Evolutionary conservation across 768 basidiomycete genomes (phyloP).

Genomic region (Tylopilus balloui): DNA sequence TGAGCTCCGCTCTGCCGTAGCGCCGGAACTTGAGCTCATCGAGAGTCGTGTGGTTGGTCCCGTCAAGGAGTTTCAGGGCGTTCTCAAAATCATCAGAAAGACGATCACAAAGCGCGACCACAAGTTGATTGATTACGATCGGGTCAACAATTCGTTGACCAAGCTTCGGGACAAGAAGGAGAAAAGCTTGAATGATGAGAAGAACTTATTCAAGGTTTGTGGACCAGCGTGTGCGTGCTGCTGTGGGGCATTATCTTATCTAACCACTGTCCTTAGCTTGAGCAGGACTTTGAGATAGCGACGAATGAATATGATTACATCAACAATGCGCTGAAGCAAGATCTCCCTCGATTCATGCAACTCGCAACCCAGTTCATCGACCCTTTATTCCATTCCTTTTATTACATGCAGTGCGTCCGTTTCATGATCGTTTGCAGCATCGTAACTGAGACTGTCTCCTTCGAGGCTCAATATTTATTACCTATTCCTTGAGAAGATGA

Average conservation of each 20-base stretch:
- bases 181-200: conserved; percentile 92
- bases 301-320: conserved; percentile 92
- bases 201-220: conserved; percentile 89
- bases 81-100: conserved; percentile 89
- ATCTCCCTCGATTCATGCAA: conserved; percentile 89
- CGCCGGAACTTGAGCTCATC: conserved; percentile 93
- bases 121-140: conserved; percentile 95
- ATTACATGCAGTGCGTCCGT: conserved; percentile 91
- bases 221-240: not conserved
- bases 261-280: conserved; percentile 48
- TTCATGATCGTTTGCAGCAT: not conserved
- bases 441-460: not conserved
- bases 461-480: conserved; percentile 88
- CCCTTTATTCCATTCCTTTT: conserved; percentile 97
- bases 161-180: conserved; percentile 99
- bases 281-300: conserved; percentile 93
- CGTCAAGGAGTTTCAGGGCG: conserved; percentile 79
- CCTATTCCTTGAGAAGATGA: conserved; percentile 90
- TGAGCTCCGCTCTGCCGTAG: conserved; percentile 71
- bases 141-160: conserved; percentile 91
- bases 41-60: conserved; percentile 81
- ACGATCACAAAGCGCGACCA: conserved; percentile 95
- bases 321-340: conserved; percentile 84
- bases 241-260: not conserved
- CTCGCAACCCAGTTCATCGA: conserved; percentile 88